These are phyloP conservation scores for Phytophthora constricta DNA, from an alignment of 352 stramenopile species.

Conservation along the genomic window DNA sequence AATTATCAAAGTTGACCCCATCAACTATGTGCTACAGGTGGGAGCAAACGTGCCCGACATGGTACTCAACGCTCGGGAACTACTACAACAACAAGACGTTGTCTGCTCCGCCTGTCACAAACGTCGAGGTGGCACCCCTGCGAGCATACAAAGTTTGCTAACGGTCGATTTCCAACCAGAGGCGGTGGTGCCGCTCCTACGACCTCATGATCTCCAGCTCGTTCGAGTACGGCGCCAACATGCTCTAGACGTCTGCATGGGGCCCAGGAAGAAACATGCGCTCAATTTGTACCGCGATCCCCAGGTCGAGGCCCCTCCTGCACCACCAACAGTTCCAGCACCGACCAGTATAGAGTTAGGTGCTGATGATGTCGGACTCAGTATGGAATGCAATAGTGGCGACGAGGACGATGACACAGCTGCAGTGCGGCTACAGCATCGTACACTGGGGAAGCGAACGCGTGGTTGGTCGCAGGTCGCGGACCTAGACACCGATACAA, in stretches of 20 bases:
- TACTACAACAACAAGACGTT: slow-evolving; percentile 5
- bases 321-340: neutral
- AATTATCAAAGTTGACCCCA: slow-evolving; percentile 11
- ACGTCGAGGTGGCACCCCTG: neutral
- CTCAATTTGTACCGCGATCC: slow-evolving; percentile 6
- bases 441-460: slow-evolving; percentile 1
- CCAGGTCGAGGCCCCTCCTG: neutral
- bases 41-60: slow-evolving; percentile 1
- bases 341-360: neutral
- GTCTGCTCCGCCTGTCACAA: neutral
- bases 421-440: neutral
- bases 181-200: neutral
- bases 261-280: slow-evolving; percentile 1
- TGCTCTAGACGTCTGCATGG: slow-evolving; percentile 2
- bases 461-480: neutral
- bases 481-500: neutral
- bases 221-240: slow-evolving; percentile 4
- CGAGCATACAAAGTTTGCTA: neutral
- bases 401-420: neutral
- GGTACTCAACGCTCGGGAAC: slow-evolving; percentile 13
- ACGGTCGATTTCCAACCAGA: neutral
- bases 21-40: slow-evolving; percentile 7
- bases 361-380: neutral
- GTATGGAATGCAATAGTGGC: neutral
- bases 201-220: neutral